Base-by-base conservation (phyloP, 176 grass and related monocot genomes). In the Carex myosuroides region DNA sequence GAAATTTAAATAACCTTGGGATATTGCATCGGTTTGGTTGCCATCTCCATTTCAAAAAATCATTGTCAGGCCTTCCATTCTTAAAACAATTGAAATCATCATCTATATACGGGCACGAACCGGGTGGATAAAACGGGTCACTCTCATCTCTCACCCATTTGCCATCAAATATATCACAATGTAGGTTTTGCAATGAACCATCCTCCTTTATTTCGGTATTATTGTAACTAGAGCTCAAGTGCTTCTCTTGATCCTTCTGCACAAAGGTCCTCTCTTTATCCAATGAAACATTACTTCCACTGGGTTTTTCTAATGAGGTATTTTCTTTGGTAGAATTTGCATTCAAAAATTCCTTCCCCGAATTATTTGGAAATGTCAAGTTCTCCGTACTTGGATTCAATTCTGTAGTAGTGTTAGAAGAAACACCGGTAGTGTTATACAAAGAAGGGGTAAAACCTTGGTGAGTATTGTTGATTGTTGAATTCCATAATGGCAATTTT, bases 71-170 rank as follows among this genome's bases (percentile, higher is more conserved):
- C 29, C 96, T 89, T 33, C 96, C 93, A 85, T 95, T 95, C 83
- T 92, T 95, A 86, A 90, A 87, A 85, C 93, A 99, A 84, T 95
- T 92, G 86, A 92, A 99, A 86, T 92, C 96, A 54, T 82, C 86
- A 85, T 93, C 92, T 22, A 93, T 86, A 83, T 85, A 84, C 1
- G 84, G 54, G 75, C 92, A 98, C 13, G 91, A 98, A 62, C 26
- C 84, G 8, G 93, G 85, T 71, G 87, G 88, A 83, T 90, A 95
- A 73, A 78, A 65, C 2, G 89, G 87, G 12, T 84, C 70, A 59
- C 79, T 79, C 24, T 93, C 93, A 76, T 95, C 96, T 86, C 85
- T 89, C 81, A 93, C 91, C 96, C 96, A 99, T 44, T 86, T 65
- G 10, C 96, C 93, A 71, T 63, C 70, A 79, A 90, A 95, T 83